Percentiles rank a stretch among this genome's conserved stretches.
These are phyloP conservation scores for Castanea mollissima DNA, from an alignment of 306 rosid species.

Conservation along the genomic window DNA sequence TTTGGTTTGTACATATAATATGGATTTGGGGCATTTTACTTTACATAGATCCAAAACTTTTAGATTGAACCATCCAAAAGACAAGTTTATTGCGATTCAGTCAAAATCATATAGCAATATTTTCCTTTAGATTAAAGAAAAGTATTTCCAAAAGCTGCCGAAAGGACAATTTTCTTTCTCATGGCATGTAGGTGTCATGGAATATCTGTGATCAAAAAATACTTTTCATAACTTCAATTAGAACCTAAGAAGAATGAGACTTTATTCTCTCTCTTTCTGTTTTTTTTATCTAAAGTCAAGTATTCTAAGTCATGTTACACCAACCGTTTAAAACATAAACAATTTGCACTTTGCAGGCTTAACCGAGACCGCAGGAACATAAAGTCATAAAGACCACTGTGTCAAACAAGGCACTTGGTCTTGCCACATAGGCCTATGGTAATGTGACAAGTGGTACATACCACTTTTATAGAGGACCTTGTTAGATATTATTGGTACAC, in stretches of 20 bases:
- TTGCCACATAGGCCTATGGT: constrained; percentile 5
- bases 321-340: constrained; percentile 12
- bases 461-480: background rate
- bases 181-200: background rate
- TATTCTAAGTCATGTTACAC: constrained; percentile 25
- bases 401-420: background rate
- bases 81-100: background rate
- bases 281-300: background rate
- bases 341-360: background rate
- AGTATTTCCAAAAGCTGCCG: background rate
- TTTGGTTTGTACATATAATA: background rate
- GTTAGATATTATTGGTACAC: constrained; percentile 5
- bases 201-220: background rate
- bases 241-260: background rate
- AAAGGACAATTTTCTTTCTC: background rate
- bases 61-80: background rate
- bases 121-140: background rate
- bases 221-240: background rate
- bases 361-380: background rate
- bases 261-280: background rate
- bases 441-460: constrained; percentile 18
- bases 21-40: no score
- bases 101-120: background rate
- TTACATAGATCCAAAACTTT: background rate
- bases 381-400: background rate